A percentile compares a stretch with the other conserved stretches of the same genome.
These are phyloP conservation scores for Cladosporium phlei DNA, from an alignment of 2,329 filamentous ascomycete genomes.

Conservation along the genomic window DNA sequence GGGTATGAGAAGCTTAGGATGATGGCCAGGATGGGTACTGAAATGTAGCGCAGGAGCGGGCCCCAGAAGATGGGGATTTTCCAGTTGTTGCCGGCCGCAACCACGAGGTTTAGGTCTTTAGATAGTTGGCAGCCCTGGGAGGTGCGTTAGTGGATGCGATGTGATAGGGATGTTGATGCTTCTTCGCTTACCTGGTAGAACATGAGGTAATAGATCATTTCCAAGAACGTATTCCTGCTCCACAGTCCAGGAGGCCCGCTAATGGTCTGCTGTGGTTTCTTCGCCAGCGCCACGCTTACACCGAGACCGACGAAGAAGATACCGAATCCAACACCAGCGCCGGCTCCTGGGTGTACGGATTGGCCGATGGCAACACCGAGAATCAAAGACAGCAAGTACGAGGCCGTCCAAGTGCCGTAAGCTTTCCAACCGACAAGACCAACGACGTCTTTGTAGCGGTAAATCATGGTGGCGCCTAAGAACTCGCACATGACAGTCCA, in stretches of 20 bases:
- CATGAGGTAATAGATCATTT: conserved; percentile 50
- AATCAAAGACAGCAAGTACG: conserved; percentile 51
- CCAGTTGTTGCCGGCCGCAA: conserved; percentile 54
- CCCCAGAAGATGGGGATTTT: conserved; percentile 51
- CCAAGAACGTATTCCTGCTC: conserved; percentile 34
- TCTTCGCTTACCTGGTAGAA: conserved; percentile 54
- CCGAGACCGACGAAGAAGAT: conserved; percentile 44
- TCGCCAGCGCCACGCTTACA: conserved; percentile 38
- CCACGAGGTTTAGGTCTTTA: conserved; percentile 51
- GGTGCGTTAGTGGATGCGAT: neutral
- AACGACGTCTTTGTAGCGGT: conserved; percentile 48
- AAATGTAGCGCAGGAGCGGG: conserved; percentile 47
- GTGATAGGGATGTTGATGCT: neutral
- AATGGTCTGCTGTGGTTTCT: conserved; percentile 34
- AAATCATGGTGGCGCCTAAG: conserved; percentile 49
- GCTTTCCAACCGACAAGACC: conserved; percentile 42
- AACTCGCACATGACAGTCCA: conserved; percentile 53
- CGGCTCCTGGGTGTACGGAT: conserved; percentile 23
- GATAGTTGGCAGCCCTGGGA: conserved; percentile 53
- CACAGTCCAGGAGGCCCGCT: conserved; percentile 41
- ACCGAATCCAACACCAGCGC: conserved; percentile 46
- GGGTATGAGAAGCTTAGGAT: conserved; percentile 52
- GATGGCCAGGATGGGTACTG: conserved; percentile 48
- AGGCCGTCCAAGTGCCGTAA: conserved; percentile 45
- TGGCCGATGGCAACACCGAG: conserved; percentile 50